phyloP scores from a whole-genome alignment of 2,329 filamentous ascomycete species.

The Teratosphaeria epicoccoides region DNA sequence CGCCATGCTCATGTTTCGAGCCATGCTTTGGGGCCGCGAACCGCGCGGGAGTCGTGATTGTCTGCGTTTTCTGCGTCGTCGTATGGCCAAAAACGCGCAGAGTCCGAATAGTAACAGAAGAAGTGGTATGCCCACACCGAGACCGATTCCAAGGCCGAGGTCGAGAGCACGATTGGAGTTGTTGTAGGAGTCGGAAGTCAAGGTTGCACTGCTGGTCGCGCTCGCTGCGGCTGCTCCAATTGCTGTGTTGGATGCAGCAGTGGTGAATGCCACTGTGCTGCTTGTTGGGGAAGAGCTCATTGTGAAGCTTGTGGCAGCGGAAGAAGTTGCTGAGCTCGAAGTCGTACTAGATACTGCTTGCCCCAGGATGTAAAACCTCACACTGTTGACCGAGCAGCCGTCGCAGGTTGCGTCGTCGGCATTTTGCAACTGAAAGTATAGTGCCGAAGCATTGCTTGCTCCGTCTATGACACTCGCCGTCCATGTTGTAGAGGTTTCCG shows the following conservation, averaged over 20 bases:
- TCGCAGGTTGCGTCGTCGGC: background rate
- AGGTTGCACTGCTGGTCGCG: background rate
- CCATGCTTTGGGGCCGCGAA: background rate
- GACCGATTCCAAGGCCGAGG: constrained; percentile 3
- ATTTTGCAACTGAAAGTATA: constrained; percentile 5
- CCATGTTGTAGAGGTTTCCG: constrained; percentile 2
- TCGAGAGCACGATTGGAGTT: background rate
- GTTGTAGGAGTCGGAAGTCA: background rate
- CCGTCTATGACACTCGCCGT: background rate
- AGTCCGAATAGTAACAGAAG: constrained; percentile 2
- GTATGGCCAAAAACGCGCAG: constrained; percentile 2
- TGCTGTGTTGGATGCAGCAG: background rate
- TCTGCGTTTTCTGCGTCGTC: constrained; percentile 3
- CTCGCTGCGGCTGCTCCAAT: background rate
- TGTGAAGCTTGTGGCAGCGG: background rate
- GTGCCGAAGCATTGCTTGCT: background rate
- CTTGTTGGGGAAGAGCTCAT: background rate
- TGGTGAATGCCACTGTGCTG: background rate
- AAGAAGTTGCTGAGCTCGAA: background rate
- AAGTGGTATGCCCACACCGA: constrained; percentile 8
- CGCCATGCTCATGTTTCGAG: background rate
- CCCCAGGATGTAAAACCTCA: constrained; percentile 1
- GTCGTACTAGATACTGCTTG: background rate
- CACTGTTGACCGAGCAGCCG: constrained; percentile 2
- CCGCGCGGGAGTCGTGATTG: background rate